Base-by-base conservation (phyloP, 23 red algal genomes). In the Rhodosorus marinus region DNA sequence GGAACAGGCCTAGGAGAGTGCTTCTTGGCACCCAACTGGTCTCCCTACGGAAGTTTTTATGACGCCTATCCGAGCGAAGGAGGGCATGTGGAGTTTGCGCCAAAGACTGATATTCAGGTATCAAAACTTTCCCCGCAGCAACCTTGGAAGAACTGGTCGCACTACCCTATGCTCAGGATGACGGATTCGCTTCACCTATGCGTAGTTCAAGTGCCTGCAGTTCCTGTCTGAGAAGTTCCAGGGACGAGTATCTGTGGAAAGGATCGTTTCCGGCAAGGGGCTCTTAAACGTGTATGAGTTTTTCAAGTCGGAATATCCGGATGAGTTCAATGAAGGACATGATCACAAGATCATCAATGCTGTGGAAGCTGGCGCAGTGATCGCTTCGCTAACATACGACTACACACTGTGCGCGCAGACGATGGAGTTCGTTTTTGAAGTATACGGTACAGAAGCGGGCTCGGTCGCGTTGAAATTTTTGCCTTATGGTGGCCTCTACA, bases 61-160 rank as follows among this genome's bases (percentile, higher is more conserved):
- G 71, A 53, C 11, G 90, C 61, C 4, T 81, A 59, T 59, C 25
- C 70, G 15, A 67, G 74, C 2, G 90, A 98, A 57, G 90, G 90
- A 24, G 90, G 90, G 11, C 90, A 98, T 49, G 90, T 83, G 22
- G 90, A 98, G 31, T 98, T 85, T 79, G 90, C 90, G 7, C 90
- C 90, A 1, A 45, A 59, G 8, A 75, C 70, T n/a, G 65, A 67
- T 24, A 46, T 85, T 24, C 68, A 98, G 33, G 41, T 34, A n/a
- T n/a, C n/a, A n/a, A n/a, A n/a, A n/a, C n/a, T n/a, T n/a, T n/a
- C n/a, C n/a, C n/a, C n/a, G n/a, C n/a, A n/a, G n/a, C n/a, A n/a
- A n/a, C n/a, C n/a, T n/a, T n/a, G n/a, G n/a, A n/a, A n/a, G n/a
- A n/a, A n/a, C n/a, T n/a, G n/a, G n/a, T n/a, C n/a, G n/a, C n/a